Evolutionary conservation across 257 asterid species (phyloP), one percentile per base, ranked within the genome.

Genomic region (Nicotiana attenuata): DNA sequence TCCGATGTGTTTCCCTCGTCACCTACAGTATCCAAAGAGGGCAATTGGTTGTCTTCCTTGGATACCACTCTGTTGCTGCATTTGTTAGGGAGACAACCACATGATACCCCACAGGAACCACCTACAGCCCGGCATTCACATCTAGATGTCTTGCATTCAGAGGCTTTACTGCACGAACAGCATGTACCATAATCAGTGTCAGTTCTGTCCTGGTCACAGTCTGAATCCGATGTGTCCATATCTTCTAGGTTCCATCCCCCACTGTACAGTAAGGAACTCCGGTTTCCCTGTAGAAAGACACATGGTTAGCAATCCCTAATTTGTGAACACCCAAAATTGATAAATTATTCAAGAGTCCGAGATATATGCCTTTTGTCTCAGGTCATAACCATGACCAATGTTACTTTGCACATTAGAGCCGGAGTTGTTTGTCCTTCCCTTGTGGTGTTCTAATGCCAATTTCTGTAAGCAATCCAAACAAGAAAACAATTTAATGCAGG

Each of bases 181-280:
- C 98, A 96, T n/a, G 53, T 82, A 17, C 60, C 56, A 57, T 59
- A 59, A 9, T 85, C 88, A 63, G 86, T 92, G 67, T 93, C 89
- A 13, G 75, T 28, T 50, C 56, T 56, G 80, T 81, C 88, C 68
- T 68, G 35, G 41, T 83, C 87, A 22, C 82, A 57, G 31, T 87
- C 91, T n/a, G 87, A 80, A 26, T 83, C 97, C 2, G 99, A 91
- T 71, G 92, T 94, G 56, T 94, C 98, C 99, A 96, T 96, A 86
- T 96, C 83, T 63, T 92, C 99, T 60, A 84, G 68, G 77, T 81
- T 82, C 52, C 75, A 59, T 76, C 88, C 90, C 78, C 88, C 86
- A 75, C 77, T 81, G 55, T 85, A 82, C 38, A 87, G 20, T 13
- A 81, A 60, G 56, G 97, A 94, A 79, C 84, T 91, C 35, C 97